Evolutionary conservation across 2,329 filamentous ascomycete species (phyloP).

Genomic region (Botryotinia globosa): DNA sequence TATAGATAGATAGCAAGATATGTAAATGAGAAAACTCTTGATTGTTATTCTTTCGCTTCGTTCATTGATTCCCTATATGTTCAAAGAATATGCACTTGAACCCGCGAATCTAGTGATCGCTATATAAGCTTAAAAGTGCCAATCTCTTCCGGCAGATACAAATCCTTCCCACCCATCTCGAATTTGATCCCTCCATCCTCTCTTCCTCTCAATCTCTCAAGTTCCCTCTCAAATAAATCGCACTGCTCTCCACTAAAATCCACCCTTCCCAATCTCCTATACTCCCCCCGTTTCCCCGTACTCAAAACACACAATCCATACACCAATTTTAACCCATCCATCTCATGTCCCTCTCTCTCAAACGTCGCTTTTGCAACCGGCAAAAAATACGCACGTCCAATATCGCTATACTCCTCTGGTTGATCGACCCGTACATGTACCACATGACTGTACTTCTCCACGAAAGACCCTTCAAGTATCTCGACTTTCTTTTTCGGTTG

Average conservation of each 20-base stretch:
- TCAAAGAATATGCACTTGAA: neutral
- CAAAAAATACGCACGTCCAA: neutral
- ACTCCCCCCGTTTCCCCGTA: neutral
- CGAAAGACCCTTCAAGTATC: neutral
- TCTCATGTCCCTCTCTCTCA: neutral
- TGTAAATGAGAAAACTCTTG: slow-evolving; percentile 12
- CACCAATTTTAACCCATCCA: neutral
- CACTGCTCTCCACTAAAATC: neutral
- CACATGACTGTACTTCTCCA: neutral
- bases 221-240: neutral
- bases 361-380: neutral
- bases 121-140: neutral
- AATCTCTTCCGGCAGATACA: neutral
- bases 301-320: neutral
- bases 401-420: neutral
- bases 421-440: neutral
- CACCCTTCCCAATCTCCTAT: neutral
- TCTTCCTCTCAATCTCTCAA: neutral
- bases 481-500: neutral
- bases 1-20: slow-evolving; percentile 14
- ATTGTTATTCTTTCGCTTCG: neutral
- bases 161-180: neutral
- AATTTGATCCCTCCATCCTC: neutral
- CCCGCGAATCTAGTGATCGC: neutral
- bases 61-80: neutral